Base-by-base conservation (phyloP, 768 basidiomycete species). In the Candolleomyces eurysporus region DNA sequence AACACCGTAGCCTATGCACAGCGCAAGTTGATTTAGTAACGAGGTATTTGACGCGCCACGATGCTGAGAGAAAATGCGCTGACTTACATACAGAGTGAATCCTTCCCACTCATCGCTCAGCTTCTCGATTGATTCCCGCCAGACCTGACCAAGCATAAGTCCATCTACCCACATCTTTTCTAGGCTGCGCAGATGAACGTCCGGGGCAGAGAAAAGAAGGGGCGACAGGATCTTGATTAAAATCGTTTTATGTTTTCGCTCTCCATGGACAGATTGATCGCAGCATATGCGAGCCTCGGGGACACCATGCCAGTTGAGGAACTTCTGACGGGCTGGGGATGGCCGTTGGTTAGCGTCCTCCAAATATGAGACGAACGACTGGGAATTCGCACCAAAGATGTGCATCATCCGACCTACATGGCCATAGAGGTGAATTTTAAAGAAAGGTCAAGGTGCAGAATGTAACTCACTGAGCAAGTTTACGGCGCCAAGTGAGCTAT, bases 111-210 rank as follows among this genome's bases (percentile, higher is more conserved):
- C 70, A 9, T 69, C 64, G 30, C 63, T 71, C 39, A 72, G 46
- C 49, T 66, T 62, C 17, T 65, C 45, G 43, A 69, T 61, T 13
- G 64, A 57, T n/a, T 58, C 42, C 30, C 51, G 51, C 64, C 67
- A 72, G 7, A 62, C 63, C 14, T 60, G 50, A 11, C 50, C 58
- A 19, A 60, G 60, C 58, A 64, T 76, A 19, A 78, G 70, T 4
- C 71, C 50, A 59, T 86, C 85, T 0, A 84, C 76, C 73, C 80
- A 86, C 26, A 84, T 73, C 22, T 70, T 75, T 48, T 80, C 75
- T 36, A 86, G 63, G 17, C 66, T 62, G 9, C 68, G 68, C 30
- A 84, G 64, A 42, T 82, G 82, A 14, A 72, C 64, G 43, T 77
- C 68, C 0, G 85, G 84, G 11, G 74, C 69, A 61, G 71, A 76